Evolutionary conservation across 495 filamentous ascomycete genomes (phyloP).

Genomic region (Cercophora scortea): DNA sequence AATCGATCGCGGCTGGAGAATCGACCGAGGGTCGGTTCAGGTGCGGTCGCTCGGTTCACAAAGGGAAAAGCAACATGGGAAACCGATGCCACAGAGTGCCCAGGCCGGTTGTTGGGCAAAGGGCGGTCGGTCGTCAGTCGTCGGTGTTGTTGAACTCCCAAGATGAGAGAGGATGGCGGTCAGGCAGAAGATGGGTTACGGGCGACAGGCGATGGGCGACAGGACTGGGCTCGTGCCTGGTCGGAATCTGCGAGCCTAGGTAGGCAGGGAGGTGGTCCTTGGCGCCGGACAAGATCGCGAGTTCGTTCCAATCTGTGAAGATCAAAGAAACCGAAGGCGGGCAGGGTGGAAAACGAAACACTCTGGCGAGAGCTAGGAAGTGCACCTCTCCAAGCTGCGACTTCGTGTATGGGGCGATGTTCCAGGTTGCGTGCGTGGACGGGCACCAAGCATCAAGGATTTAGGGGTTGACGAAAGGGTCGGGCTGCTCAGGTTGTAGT

Average conservation of each 20-base stretch:
- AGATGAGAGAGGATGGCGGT: neutral
- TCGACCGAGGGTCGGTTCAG: constrained; percentile 10
- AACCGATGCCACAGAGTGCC: neutral
- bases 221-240: neutral
- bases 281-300: neutral
- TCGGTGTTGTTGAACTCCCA: neutral
- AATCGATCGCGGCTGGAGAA: constrained; percentile 1
- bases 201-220: neutral
- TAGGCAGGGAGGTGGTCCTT: neutral
- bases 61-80: constrained; percentile 13
- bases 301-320: neutral
- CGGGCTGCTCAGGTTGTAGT: too few relatives aligned
- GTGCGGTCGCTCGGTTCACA: constrained; percentile 8
- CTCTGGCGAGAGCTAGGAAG: neutral
- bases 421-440: neutral
- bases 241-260: neutral
- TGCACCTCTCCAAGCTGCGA: neutral
- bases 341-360: neutral
- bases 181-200: neutral
- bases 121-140: neutral
- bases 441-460: neutral
- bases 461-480: neutral
- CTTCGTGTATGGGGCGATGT: neutral
- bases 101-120: neutral
- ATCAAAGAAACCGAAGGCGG: neutral